Evolutionary conservation across 2,329 filamentous ascomycete species (phyloP).

Genomic region (Pseudocercospora vitis): DNA sequence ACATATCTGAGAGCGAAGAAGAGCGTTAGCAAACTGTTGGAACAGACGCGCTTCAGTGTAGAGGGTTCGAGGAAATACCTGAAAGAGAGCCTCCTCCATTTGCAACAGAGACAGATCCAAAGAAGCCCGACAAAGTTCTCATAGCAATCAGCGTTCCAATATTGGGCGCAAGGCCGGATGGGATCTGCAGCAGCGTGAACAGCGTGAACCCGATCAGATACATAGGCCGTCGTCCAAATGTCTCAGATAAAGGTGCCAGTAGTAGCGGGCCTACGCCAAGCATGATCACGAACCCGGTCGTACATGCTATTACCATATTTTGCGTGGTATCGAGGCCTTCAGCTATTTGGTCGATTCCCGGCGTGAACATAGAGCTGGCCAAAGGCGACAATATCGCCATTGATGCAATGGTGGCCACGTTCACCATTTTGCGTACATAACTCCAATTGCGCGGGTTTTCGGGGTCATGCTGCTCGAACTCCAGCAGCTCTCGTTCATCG

Average conservation of each 20-base stretch:
- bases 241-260: slow-evolving; percentile 48
- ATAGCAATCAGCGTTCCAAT: slow-evolving; percentile 47
- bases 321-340: slow-evolving; percentile 45
- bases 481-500: slow-evolving; percentile 33
- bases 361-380: slow-evolving; percentile 54
- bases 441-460: slow-evolving; percentile 52
- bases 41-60: no score
- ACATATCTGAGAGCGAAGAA: slow-evolving; percentile 54
- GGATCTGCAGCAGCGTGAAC: slow-evolving; percentile 51
- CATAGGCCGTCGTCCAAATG: slow-evolving; percentile 47
- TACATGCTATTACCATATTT: slow-evolving; percentile 50
- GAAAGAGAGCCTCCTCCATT: slow-evolving; percentile 52
- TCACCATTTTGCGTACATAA: slow-evolving; percentile 47
- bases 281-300: slow-evolving; percentile 53
- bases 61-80: slow-evolving; percentile 58
- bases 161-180: slow-evolving; percentile 50
- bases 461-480: slow-evolving; percentile 42
- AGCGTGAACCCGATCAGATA: slow-evolving; percentile 48
- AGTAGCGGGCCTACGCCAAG: slow-evolving; percentile 51
- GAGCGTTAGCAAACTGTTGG: no score
- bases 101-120: slow-evolving; percentile 52
- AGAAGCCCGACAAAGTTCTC: slow-evolving; percentile 51
- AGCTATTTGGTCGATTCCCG: slow-evolving; percentile 53
- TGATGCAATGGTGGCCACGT: slow-evolving; percentile 52
- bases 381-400: slow-evolving; percentile 53